Conservation (phyloP, 306 rosid genomes). For the Luffa acutangula region DNA sequence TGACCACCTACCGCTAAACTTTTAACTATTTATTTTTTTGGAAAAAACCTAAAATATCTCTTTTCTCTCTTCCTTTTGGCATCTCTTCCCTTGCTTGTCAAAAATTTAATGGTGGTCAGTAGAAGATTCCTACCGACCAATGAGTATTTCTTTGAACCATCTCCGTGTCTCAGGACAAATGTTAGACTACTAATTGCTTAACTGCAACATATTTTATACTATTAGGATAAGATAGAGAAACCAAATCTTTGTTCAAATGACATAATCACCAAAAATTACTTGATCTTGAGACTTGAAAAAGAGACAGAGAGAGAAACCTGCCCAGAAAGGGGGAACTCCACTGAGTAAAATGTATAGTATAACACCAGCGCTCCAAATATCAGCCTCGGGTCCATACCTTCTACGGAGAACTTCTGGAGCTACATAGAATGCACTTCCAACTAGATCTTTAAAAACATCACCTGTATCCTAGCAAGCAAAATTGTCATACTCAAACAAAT, state of each 20-base stretch:
- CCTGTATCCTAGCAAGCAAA: conserved; percentile 32
- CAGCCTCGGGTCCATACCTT: conserved; percentile 77
- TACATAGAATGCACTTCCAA: conserved; percentile 95
- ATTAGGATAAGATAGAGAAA: neutral
- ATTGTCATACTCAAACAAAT: conserved; percentile 5
- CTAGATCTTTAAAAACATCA: conserved; percentile 68
- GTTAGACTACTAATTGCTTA: neutral
- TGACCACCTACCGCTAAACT: no score
- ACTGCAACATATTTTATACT: neutral
- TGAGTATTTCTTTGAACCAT: neutral
- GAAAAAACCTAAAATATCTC: no score
- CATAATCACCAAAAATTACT: neutral
- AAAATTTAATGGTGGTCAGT: no score
- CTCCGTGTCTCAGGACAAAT: neutral
- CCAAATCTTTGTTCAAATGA: neutral
- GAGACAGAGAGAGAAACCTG: conserved; percentile 37
- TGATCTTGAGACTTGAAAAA: neutral
- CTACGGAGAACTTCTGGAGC: conserved; percentile 91
- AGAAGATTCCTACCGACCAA: no score
- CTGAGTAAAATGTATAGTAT: conserved; percentile 85
- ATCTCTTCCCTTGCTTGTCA: no score
- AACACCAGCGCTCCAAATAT: conserved; percentile 94
- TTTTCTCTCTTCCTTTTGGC: no score
- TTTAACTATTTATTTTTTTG: no score
- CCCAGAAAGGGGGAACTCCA: conserved; percentile 98